Percentiles rank a stretch among this genome's conserved stretches.
These are phyloP conservation scores for Pyrenula aspistea DNA, from an alignment of 495 filamentous ascomycete species.

Conservation along the genomic window DNA sequence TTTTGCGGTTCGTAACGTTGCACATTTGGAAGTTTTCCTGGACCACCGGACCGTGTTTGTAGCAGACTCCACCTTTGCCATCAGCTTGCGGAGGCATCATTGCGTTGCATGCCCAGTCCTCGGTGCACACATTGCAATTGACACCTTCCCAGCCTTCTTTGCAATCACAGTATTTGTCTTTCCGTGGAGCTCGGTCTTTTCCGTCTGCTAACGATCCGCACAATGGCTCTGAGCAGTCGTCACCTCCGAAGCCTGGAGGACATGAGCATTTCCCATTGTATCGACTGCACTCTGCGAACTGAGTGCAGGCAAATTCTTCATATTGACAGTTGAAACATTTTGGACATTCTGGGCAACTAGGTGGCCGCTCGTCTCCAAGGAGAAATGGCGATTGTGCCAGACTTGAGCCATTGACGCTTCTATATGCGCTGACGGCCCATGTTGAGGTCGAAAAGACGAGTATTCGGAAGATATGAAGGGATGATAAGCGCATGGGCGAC, in stretches of 20 bases:
- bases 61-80: constrained; percentile 73
- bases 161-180: constrained; percentile 64
- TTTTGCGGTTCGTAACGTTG: constrained; percentile 90
- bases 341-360: constrained; percentile 32
- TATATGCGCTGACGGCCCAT: constrained; percentile 24
- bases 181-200: constrained; percentile 56
- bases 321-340: constrained; percentile 95
- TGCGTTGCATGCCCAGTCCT: constrained; percentile 68
- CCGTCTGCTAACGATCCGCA: constrained; percentile 84
- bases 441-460: constrained; percentile 22
- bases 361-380: constrained; percentile 43
- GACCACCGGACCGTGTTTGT: constrained; percentile 77
- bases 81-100: constrained; percentile 56
- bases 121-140: constrained; percentile 94
- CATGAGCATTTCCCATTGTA: constrained; percentile 86
- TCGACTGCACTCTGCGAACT: constrained; percentile 75
- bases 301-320: constrained; percentile 77
- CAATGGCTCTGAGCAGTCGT: constrained; percentile 78
- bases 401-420: constrained; percentile 12
- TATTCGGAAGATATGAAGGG: background rate
- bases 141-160: constrained; percentile 95
- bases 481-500: background rate
- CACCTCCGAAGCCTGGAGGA: constrained; percentile 81
- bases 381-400: constrained; percentile 24
- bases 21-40: constrained; percentile 97